Base-by-base conservation (phyloP, 2,329 filamentous ascomycete species). In the Verticillium klebahnii region DNA sequence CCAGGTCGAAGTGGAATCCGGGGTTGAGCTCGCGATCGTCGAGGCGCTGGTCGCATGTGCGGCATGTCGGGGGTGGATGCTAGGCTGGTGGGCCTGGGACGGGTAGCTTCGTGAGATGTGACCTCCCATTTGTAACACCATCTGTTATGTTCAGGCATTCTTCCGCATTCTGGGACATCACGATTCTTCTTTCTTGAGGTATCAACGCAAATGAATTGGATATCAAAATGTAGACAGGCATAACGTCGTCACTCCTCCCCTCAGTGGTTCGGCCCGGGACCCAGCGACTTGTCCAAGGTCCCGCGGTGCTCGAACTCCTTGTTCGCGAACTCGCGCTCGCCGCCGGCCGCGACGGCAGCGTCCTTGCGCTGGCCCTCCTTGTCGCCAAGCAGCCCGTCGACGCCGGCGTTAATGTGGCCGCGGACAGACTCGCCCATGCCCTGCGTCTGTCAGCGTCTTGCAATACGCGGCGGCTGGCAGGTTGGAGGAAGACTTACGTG, bases 361-460 rank as follows among this genome's bases (percentile, higher is more conserved):
- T 76, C 71, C 67, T 73, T 70, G 57, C 75, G 66, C 63, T 71
- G 67, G 52, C 71, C 66, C 5, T 70, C 65, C 64, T 72, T 70
- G 63, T 76, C 77, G 57, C 63, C 63, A 0, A 63, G 59, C 55
- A 73, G 64, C 7, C 71, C 73, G 23, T 72, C 72, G 8, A 66
- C 65, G 40, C 73, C 63, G 55, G 74, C 74, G 67, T 74, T 73
- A 65, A 75, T 74, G 58, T 74, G 72, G 62, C 64, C 64, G 19
- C 64, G 63, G 23, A 63, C 29, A 2, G 64, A 61, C 23, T 65
- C 64, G 12, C 64, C 64, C 25, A 64, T 60, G 3, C 64, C 64
- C 64, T 65, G 1, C 1, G 1, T 2, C 1, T 2, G 36, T 57
- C 9, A 60, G 61, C 29, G n/a, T 29, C 32, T 34, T 15, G 6